Percentiles rank a stretch among this genome's conserved stretches.
Conservation (phyloP, 176 grass and related monocot genomes). For the Ensete ventricosum region DNA sequence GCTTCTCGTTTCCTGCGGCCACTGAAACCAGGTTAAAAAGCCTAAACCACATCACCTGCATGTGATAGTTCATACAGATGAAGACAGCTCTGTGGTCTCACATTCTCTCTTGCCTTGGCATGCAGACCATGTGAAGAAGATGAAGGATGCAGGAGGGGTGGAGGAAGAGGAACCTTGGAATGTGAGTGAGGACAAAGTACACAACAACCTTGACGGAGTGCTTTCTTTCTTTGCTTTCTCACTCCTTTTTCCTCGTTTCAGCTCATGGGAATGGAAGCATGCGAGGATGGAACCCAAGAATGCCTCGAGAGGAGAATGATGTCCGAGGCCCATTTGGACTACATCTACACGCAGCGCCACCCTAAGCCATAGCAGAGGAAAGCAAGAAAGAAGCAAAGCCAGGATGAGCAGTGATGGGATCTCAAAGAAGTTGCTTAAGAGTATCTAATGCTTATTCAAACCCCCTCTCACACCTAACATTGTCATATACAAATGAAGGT, state of each 20-base stretch:
- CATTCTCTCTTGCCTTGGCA: background rate
- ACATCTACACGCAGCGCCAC: conserved; percentile 72
- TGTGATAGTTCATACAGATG: too few species aligned
- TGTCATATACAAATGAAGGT: background rate
- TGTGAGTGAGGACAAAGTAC: background rate
- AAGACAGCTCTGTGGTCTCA: background rate
- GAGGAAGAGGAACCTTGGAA: background rate
- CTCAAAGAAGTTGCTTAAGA: too few species aligned
- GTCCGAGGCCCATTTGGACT: conserved; percentile 53
- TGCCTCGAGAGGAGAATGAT: conserved; percentile 48
- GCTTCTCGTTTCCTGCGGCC: conserved; percentile 3
- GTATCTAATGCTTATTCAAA: background rate
- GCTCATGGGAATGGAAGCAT: conserved; percentile 13
- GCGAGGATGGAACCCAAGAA: conserved; percentile 19
- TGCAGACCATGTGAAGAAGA: background rate
- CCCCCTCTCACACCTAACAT: background rate
- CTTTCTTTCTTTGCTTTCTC: background rate
- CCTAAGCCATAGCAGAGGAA: conserved; percentile 27
- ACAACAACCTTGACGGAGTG: too few species aligned
- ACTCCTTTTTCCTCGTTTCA: background rate
- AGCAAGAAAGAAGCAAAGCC: background rate
- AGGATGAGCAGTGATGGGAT: too few species aligned
- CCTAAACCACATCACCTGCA: background rate
- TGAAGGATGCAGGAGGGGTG: background rate
- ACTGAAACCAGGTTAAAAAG: background rate